Evolutionary conservation across 1,139 yeast genomes (phyloP), one percentile per base, ranked within the genome.

Genomic region (Yamadazyma blattariae): DNA sequence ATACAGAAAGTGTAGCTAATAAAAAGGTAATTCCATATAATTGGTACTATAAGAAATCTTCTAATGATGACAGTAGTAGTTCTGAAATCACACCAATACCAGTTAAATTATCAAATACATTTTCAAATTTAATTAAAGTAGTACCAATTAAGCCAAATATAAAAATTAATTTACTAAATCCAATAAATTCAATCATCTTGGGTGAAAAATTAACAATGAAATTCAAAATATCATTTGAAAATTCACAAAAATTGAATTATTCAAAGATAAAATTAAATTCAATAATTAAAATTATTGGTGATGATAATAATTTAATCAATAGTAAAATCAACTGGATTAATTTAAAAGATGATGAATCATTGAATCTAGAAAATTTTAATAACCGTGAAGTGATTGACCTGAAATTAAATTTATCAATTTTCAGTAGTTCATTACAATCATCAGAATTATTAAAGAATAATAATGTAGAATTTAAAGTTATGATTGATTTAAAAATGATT

Each of bases 261-360:
- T 44, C 47, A 24, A 44, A 47, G 25, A 41, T 64, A 2, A 35
- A 44, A 11, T 33, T 64, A 10, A 42, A 52, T 4, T 54, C 57
- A 4, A 48, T 53, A 26, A 46, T 57, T 3, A 54, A 46, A 19
- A 37, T 62, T 2, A 35, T 40, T 7, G 41, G 45, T 18, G 17
- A 34, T 8, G 41, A 30, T 11, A 47, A 47, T 3, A 48, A 38
- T 8, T 38, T 59, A 4, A 46, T 46, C 11, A 41, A 55, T 11
- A 55, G 59, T 3, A 61, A 54, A 29, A 48, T 54, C 2, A 55
- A 57, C 36, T 70, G 74, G 74, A 59, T 64, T 25, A 48, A 38
- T 6, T 45, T 61, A 34, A 70, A 70, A 42, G 76, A 70, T 41
- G 76, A 70, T 35, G 73, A 66, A 37, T 57, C 68, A 0, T 45